Percentiles rank a stretch among this genome's conserved stretches.
Evolutionary conservation across 2,329 filamentous ascomycete species (phyloP).

Genomic region (Emergomyces orientalis): DNA sequence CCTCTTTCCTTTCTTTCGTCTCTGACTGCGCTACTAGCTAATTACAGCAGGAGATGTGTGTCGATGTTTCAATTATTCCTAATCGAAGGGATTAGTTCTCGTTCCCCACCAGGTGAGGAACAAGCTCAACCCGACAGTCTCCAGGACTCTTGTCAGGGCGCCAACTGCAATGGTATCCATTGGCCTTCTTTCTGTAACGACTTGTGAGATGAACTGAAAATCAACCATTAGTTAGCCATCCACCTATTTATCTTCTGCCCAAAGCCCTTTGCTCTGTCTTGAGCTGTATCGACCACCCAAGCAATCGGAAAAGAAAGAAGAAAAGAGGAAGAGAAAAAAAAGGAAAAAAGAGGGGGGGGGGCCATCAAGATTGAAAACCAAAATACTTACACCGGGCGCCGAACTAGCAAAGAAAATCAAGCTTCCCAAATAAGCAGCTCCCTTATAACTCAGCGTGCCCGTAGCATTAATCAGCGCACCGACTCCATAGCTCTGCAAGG

Average conservation of each 20-base stretch:
- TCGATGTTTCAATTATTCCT: constrained; percentile 29
- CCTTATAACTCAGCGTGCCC: constrained; percentile 92
- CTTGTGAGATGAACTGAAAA: constrained; percentile 67
- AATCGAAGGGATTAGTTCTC: constrained; percentile 83
- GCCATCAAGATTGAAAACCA: no score
- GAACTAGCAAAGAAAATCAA: constrained; percentile 88
- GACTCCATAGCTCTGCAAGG: constrained; percentile 80
- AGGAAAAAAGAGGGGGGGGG: no score
- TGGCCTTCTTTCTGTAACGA: constrained; percentile 85
- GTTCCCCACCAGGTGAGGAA: constrained; percentile 98
- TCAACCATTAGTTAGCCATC: constrained; percentile 21
- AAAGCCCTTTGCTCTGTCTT: background rate
- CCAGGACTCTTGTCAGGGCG: constrained; percentile 72
- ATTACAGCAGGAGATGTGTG: background rate
- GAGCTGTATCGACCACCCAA: background rate
- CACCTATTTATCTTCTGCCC: background rate
- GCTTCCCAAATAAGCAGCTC: constrained; percentile 82
- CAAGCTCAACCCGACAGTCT: constrained; percentile 83
- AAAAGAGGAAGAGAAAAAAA: no score
- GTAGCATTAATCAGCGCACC: constrained; percentile 90
- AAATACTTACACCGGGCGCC: constrained; percentile 67
- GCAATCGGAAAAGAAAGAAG: no score
- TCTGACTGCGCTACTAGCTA: no score
- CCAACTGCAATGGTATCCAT: constrained; percentile 83
- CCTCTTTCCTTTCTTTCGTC: no score